Conservation (phyloP, 2,329 filamentous ascomycete species). For the Aspergillus tanneri region DNA sequence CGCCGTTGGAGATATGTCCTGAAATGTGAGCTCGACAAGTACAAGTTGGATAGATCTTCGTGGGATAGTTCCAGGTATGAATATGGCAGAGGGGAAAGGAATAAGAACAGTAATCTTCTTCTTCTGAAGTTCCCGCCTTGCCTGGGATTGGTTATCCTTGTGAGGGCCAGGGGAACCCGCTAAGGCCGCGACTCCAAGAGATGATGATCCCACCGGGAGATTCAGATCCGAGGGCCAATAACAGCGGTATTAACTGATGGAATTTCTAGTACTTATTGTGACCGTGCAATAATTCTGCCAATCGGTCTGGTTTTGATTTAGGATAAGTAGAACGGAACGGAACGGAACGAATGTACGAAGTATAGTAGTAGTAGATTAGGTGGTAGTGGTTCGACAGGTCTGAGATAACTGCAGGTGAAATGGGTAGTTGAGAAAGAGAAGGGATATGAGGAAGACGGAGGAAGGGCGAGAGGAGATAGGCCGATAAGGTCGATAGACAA, state of each 20-base stretch:
- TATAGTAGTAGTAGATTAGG: background rate
- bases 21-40: conserved; percentile 23
- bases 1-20: conserved; percentile 17
- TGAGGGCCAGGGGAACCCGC: conserved; percentile 2
- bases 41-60: conserved; percentile 5
- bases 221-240: background rate
- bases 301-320: no score
- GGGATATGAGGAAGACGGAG: background rate
- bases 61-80: background rate
- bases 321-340: background rate
- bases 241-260: background rate
- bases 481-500: background rate
- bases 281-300: no score
- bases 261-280: background rate
- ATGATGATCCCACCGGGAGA: background rate
- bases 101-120: conserved; percentile 5
- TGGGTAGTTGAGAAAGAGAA: background rate
- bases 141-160: conserved; percentile 7
- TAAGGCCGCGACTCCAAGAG: conserved; percentile 1
- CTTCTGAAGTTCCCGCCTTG: conserved; percentile 13
- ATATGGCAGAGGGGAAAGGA: conserved; percentile 3
- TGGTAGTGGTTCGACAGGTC: background rate
- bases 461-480: background rate
- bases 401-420: background rate
- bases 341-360: background rate